phyloP scores from a whole-genome alignment of 106 monocot genomes.

The Chionographis japonica region DNA sequence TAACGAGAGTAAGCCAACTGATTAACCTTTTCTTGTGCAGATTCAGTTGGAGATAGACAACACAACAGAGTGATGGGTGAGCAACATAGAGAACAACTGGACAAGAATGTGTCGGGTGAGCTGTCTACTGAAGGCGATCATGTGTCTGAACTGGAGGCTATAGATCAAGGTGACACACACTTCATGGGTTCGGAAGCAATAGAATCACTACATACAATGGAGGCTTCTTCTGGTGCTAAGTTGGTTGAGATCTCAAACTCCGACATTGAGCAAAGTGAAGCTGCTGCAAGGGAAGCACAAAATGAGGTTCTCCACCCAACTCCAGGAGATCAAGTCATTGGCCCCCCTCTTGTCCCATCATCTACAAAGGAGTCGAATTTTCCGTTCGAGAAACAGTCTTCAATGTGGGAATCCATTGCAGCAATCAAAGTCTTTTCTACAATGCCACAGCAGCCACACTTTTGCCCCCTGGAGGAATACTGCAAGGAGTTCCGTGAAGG shows the following conservation, averaged over 20 bases:
- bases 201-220: not conserved
- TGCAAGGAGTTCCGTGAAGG: conserved; percentile 25
- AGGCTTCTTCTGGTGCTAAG: not conserved
- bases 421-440: conserved; percentile 9
- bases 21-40: too few species aligned
- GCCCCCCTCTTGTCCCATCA: not conserved
- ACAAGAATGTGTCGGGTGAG: not conserved
- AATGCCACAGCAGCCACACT: conserved; percentile 27
- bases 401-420: conserved; percentile 20
- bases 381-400: conserved; percentile 18
- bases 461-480: conserved; percentile 19
- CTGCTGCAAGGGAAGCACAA: not conserved
- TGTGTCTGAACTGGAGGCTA: not conserved
- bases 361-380: not conserved
- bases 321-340: too few species aligned
- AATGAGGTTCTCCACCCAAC: not conserved
- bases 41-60: too few species aligned
- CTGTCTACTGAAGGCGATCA: not conserved
- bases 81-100: not conserved
- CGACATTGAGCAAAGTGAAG: not conserved
- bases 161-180: not conserved
- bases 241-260: not conserved
- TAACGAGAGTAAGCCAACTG: too few species aligned
- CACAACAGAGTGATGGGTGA: too few species aligned
- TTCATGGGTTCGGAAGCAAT: not conserved